Base-by-base conservation (phyloP, 2,329 filamentous ascomycete species). In the Paecilomyces variotii region DNA sequence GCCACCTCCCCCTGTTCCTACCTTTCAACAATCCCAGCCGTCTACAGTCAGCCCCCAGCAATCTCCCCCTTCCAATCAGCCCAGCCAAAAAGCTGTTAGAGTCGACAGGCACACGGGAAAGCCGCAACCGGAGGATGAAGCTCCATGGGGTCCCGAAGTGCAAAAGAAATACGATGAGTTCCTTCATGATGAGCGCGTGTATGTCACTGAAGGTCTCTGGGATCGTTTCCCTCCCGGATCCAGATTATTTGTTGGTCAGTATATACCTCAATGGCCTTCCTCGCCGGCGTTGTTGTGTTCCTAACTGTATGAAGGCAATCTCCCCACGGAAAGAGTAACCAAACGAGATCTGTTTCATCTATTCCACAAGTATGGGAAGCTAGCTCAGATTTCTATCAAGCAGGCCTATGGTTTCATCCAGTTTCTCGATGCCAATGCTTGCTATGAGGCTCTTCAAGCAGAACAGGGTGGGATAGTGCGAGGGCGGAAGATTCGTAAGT, bases 401-500 rank as follows among this genome's bases (percentile, higher is more conserved):
- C 91, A 94, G 64, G 92, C 92, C 1, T 97, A 96, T 74, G 94
- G 94, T 1, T 99, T 97, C 70, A 91, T 97, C 35, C 94, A 97
- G 71, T 99, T 95, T 64, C 82, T 96, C 64, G 87, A 90, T 30
- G 78, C 86, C 3, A 80, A 83, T 2, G 87, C 93, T 68, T 96
- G 91, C 63, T 80, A 83, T 58, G 80, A 81, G 53, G 93, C 93
- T 3, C 82, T 97, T 65, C 81, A 88, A 35, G 82, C 82, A 35
- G 86, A 97, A 61, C 90, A 97, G 74, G 91, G 90, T 9, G 83
- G 85, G 49, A 84, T 91, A 63, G 85, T 97, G 39, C 85, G 90
- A 68, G 93, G 92, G n/a, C 87, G 92, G 63, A 91, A 91, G 72
- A 96, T 97, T 70, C 91, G 93, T 96, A 79, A 84, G 91, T 78